Base-by-base conservation (phyloP, 176 grass and related monocot genomes). In the Areca catechu region DNA sequence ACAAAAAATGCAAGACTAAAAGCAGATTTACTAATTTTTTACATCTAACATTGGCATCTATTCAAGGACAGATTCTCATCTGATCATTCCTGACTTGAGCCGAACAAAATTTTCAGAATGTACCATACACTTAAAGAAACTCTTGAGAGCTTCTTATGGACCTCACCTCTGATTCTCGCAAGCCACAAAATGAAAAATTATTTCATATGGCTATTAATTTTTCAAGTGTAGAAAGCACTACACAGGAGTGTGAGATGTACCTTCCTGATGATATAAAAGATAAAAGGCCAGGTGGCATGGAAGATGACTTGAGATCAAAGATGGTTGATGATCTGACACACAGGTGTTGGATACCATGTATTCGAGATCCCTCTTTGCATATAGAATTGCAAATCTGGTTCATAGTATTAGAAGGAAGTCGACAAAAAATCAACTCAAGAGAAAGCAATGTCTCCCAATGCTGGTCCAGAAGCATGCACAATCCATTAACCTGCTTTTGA, bases 371-470 rank as follows among this genome's bases (percentile, higher is more conserved):
- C 14, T 66, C 57, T 17, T 70, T 55, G 12, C 16, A 70, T 43
- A 81, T 27, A 73, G 69, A 74, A 19, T 7, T 18, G 55, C 65
- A 86, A 70, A 86, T 73, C 77, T 58, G 71, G 61, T 86, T 74
- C 74, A 86, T 81, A 51, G 53, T 51, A 9, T 34, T 23, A 72
- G 74, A 69, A 81, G 64, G 66, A 69, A 86, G 78, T 43, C 60
- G 74, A 71, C 77, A 86, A 19, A 77, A 69, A 51, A 62, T 53
- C 48, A 86, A 86, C 72, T 77, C 83, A 61, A 86, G 77, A 70
- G 74, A 86, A 4, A 73, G 15, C 43, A 81, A 17, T 73, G 83
- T 77, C 49, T 70, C 67, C 21, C 60, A 65, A 86, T 86, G 78
- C 50, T 66, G 76, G 15, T 61, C 74, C 49, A 81, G 69, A 66